Conservation (phyloP, 805 yeast genomes). For the Diddensiella caesifluorescens region DNA sequence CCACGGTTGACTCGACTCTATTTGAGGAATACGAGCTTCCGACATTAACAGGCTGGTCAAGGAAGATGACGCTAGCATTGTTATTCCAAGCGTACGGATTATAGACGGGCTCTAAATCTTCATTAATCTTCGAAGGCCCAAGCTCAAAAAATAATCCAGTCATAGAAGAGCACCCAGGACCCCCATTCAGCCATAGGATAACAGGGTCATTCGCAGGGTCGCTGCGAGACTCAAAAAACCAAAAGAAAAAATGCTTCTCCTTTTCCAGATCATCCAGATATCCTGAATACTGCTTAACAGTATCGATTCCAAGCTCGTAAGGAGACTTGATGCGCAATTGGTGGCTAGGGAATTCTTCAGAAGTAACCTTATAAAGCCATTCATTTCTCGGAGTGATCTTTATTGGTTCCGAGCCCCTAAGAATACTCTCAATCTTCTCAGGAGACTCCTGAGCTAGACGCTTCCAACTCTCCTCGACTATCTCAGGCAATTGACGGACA, state of each 20-base stretch:
- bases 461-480: slow-evolving; percentile 6
- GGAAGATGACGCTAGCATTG: slow-evolving; percentile 78
- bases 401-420: slow-evolving; percentile 3
- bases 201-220: slow-evolving; percentile 84
- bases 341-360: slow-evolving; percentile 30
- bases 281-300: slow-evolving; percentile 78
- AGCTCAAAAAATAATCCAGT: slow-evolving; percentile 83
- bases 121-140: slow-evolving; percentile 69
- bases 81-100: slow-evolving; percentile 82
- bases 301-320: slow-evolving; percentile 66
- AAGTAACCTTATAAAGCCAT: slow-evolving; percentile 15
- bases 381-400: slow-evolving; percentile 10
- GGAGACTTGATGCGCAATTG: slow-evolving; percentile 64
- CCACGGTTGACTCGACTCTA: slow-evolving; percentile 61
- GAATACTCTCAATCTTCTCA: slow-evolving; percentile 2
- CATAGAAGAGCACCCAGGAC: slow-evolving; percentile 89
- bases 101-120: slow-evolving; percentile 53
- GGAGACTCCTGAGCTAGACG: slow-evolving; percentile 3
- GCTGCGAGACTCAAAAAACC: slow-evolving; percentile 85
- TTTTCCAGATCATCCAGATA: slow-evolving; percentile 75
- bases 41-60: slow-evolving; percentile 85
- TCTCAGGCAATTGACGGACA: not conserved
- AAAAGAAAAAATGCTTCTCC: slow-evolving; percentile 78
- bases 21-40: slow-evolving; percentile 70
- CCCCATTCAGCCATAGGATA: slow-evolving; percentile 87